Base-by-base conservation (phyloP, 2,329 filamentous ascomycete species). In the Ceratocystiopsis minuta region DNA sequence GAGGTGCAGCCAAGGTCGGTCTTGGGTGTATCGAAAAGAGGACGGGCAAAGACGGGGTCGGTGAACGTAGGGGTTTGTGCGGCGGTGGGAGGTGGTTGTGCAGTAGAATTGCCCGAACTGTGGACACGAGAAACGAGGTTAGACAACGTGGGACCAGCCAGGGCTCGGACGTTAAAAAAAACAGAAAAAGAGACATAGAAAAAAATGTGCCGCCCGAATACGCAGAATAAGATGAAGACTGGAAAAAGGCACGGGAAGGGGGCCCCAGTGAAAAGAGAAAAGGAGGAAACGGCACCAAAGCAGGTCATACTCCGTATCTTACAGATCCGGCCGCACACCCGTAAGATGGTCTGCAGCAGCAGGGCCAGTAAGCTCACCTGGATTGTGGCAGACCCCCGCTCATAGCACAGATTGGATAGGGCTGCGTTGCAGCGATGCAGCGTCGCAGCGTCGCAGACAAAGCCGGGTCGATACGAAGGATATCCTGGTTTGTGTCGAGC, bases 61-160 rank as follows among this genome's bases (percentile, higher is more conserved):
- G 64, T 56, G 42, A 69, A 67, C 32, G 62, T 68, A 43, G 72
- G 70, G 28, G 71, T 77, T 54, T 69, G 64, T 55, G 65, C 67
- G 43, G 72, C 70, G 43, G 71, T 75, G 37, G 65, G 69, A 28
- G 24, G 24, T 53, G 70, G 70, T 55, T 68, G 69, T 65, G 67
- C 66, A 66, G 68, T 73, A 63, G 68, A 63, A 63, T 72, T 67
- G 65, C 70, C 71, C 71, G 73, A 73, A 66, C 73, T 77, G 55
- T 49, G 48, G 49, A 50, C 47, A 50, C 33, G 40, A 44, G 36
- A 39, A 37, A 44, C 24, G 24, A 28, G 24, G 24, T 28, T 28
- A 28, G 24, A 28, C 24, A 28, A 28, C 24, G 24, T 28, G 24
- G 24, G 24, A 28, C 24, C 24, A 10, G 24, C 24, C 24, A 10